Percentiles rank a stretch among this genome's conserved stretches.
These are phyloP conservation scores for Xylariales sp. DNA, from an alignment of 2,329 filamentous ascomycete genomes.

Conservation along the genomic window DNA sequence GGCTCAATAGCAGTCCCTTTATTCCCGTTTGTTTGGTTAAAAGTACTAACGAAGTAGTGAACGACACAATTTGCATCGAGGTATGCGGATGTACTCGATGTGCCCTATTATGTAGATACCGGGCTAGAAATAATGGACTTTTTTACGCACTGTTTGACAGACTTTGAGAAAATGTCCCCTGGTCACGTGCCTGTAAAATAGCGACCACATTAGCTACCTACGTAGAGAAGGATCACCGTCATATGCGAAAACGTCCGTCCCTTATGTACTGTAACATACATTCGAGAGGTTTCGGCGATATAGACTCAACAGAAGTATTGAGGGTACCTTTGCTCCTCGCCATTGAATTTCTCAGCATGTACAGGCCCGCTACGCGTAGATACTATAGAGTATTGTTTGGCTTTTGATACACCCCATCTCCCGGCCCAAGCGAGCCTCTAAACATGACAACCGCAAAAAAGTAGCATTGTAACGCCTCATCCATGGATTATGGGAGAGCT, in stretches of 20 bases:
- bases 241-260: background rate
- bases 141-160: constrained; percentile 20
- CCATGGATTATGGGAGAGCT: constrained; percentile 43
- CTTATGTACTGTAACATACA: background rate
- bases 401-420: constrained; percentile 33
- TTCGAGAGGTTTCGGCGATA: background rate
- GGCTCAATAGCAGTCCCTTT: background rate
- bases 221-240: background rate
- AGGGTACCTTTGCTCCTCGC: background rate
- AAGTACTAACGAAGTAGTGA: constrained; percentile 3
- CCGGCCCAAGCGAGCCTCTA: constrained; percentile 19
- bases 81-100: background rate
- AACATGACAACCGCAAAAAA: constrained; percentile 32
- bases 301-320: constrained; percentile 6
- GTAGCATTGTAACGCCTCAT: constrained; percentile 39
- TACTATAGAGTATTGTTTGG: constrained; percentile 36
- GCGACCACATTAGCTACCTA: no score
- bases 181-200: constrained; percentile 28
- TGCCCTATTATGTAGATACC: no score
- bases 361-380: constrained; percentile 36
- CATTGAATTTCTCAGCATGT: constrained; percentile 34
- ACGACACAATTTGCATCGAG: background rate
- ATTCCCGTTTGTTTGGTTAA: background rate
- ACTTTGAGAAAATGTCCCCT: background rate
- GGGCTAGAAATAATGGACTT: no score